Evolutionary conservation across 305 asterid genomes (phyloP).

Genomic region (Fraxinus baroniana): DNA sequence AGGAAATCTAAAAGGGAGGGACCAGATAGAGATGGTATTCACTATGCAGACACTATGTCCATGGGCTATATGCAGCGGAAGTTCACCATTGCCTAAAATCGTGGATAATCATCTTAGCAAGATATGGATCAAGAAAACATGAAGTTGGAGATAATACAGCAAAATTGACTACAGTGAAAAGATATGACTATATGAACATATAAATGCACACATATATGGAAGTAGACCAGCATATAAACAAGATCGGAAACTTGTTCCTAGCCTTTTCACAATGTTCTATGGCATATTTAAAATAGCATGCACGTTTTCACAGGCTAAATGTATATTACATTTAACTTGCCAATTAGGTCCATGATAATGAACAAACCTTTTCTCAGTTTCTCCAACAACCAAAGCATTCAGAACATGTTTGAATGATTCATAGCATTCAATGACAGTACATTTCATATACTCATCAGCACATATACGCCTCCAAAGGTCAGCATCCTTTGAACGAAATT

Average conservation of each 20-base stretch:
- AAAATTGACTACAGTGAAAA: not conserved
- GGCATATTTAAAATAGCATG: constrained; percentile 1
- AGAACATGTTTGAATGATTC: constrained; percentile 86
- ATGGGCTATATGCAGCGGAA: not conserved
- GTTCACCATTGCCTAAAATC: not conserved
- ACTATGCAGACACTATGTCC: not conserved
- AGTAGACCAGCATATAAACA: constrained; percentile 6
- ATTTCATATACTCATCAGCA: constrained; percentile 89
- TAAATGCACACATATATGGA: not conserved
- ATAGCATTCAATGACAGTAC: constrained; percentile 94
- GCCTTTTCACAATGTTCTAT: not conserved
- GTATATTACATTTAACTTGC: not conserved
- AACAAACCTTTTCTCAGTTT: constrained; percentile 91
- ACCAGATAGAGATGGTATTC: not conserved
- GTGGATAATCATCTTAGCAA: not conserved
- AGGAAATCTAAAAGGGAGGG: not conserved
- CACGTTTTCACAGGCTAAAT: constrained; percentile 6
- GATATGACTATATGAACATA: not conserved
- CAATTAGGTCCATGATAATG: not conserved
- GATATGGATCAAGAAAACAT: not conserved
- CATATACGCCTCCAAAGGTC: constrained; percentile 96
- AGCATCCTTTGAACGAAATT: constrained; percentile 81
- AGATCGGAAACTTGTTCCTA: not conserved
- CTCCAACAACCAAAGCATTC: constrained; percentile 74
- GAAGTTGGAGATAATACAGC: not conserved